Conservation (phyloP, 176 grass and related monocot genomes). For the Eragrostis nindensis region DNA sequence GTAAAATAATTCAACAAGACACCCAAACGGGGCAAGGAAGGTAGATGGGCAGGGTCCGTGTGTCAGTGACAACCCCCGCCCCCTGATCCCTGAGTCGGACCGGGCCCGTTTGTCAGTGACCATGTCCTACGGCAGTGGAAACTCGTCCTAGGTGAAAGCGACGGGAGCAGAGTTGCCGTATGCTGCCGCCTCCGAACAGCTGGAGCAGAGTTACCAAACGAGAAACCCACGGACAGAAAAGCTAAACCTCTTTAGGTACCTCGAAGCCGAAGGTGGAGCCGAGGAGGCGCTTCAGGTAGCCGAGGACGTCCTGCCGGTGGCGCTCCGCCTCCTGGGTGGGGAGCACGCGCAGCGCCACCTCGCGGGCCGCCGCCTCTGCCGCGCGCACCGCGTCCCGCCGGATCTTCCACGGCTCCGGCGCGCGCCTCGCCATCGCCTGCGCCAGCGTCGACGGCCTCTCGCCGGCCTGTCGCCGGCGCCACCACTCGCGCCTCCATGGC, state of each 20-base stretch:
- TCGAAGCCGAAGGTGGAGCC: conserved; percentile 56
- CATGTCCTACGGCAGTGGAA: too few relatives aligned
- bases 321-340: conserved; percentile 70
- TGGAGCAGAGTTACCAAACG: not conserved
- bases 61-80: too few relatives aligned
- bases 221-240: not conserved
- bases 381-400: conserved; percentile 21
- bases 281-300: conserved; percentile 56
- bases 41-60: too few relatives aligned
- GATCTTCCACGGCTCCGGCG: not conserved
- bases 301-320: conserved; percentile 51
- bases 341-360: conserved; percentile 59
- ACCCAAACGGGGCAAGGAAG: too few relatives aligned
- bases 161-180: too few relatives aligned
- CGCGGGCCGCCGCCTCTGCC: conserved; percentile 50
- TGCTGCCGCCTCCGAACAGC: too few relatives aligned
- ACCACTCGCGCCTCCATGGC: not conserved
- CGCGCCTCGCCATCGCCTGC: not conserved
- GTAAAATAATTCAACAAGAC: too few relatives aligned
- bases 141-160: too few relatives aligned
- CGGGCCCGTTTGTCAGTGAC: too few relatives aligned
- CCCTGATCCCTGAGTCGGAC: too few relatives aligned
- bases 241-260: too few relatives aligned
- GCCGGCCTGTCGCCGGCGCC: not conserved
- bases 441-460: not conserved